Base-by-base conservation (phyloP, 352 stramenopile species). In the Phytophthora colocasiae region DNA sequence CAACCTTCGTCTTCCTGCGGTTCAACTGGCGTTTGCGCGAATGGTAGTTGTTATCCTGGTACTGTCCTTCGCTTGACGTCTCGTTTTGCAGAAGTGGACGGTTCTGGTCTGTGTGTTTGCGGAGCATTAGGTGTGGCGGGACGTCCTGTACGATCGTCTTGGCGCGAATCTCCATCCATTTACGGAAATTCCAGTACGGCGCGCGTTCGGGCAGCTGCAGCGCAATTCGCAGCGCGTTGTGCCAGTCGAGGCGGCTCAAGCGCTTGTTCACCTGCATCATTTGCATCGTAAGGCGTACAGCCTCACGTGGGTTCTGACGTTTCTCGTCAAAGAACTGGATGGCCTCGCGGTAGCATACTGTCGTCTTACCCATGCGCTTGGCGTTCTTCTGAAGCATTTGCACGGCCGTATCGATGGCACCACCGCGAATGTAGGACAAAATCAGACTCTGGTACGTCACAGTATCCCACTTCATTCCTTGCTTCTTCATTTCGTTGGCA, bases 171-270 rank as follows among this genome's bases (percentile, higher is more conserved):
- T 86, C 80, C 81, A 95, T 90, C 83, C 85, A 93, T 69, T 93
- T 92, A 70, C 87, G 87, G 66, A 95, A 95, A 66, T 91, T 92
- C 87, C 87, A 95, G 70, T 95, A 95, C 7, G 85, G 63, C 50
- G 83, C 77, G 40, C 77, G 79, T 61, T 95, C 85, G 12, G 71
- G 74, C 36, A 92, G 66, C 58, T 87, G 67, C 53, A 95, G 69
- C 49, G 87, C 68, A 43, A 79, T 63, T 0, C 65, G 72, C 15
- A 95, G 75, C 31, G 87, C 87, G 46, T 90, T 90, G 66, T 85
- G 71, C 87, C 87, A 96, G 66, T 96, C 87, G 19, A 85, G 69
- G 19, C 81, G 83, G 60, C 83, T 92, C 65, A 94, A 63, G 1
- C 81, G 82, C 56, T 87, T 78, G 58, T 94, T 94, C 54, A 81